Percentiles rank a stretch among this genome's conserved stretches.
Evolutionary conservation across 495 filamentous ascomycete genomes (phyloP).

Genomic region (Pseudomonodictys pantanalensis): DNA sequence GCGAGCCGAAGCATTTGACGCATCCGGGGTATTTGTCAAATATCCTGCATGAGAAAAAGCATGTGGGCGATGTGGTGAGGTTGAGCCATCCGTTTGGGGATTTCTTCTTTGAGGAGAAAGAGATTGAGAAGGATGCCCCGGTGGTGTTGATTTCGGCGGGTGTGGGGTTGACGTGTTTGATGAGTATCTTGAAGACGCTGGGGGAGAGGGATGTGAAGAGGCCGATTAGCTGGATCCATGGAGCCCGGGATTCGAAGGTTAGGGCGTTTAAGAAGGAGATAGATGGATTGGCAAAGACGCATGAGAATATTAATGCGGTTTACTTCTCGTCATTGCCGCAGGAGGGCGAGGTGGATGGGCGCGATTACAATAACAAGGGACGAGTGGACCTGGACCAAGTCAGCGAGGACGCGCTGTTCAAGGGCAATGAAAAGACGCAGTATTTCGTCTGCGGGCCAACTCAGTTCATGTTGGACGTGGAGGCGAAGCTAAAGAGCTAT

Average conservation of each 20-base stretch:
- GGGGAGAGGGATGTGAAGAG: conserved; percentile 45
- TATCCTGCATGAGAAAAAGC: conserved; percentile 59
- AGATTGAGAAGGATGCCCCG: conserved; percentile 45
- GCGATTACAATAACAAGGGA: conserved; percentile 55
- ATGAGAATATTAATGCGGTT: conserved; percentile 43
- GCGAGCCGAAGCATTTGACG: conserved; percentile 43
- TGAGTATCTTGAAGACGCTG: conserved; percentile 64
- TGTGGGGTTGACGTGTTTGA: conserved; percentile 66
- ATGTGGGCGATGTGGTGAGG: conserved; percentile 57
- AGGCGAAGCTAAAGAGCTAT: conserved; percentile 46
- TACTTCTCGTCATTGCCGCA: conserved; percentile 44
- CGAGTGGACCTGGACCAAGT: conserved; percentile 57
- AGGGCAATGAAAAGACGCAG: conserved; percentile 52
- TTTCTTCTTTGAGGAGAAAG: conserved; percentile 56
- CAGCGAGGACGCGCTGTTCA: conserved; percentile 51
- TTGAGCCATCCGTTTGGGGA: conserved; percentile 69
- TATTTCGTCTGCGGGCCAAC: conserved; percentile 71
- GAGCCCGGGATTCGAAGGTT: conserved; percentile 47
- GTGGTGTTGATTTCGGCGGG: conserved; percentile 70
- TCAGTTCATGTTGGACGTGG: conserved; percentile 61
- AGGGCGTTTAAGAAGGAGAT: conserved; percentile 57
- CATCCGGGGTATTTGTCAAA: conserved; percentile 69
- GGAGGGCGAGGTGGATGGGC: conserved; percentile 50
- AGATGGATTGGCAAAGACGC: conserved; percentile 42
- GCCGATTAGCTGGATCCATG: conserved; percentile 62